Evolutionary conservation across 257 asterid genomes (phyloP), one percentile per base, ranked within the genome.

Genomic region (Oldenlandia corymbosa): DNA sequence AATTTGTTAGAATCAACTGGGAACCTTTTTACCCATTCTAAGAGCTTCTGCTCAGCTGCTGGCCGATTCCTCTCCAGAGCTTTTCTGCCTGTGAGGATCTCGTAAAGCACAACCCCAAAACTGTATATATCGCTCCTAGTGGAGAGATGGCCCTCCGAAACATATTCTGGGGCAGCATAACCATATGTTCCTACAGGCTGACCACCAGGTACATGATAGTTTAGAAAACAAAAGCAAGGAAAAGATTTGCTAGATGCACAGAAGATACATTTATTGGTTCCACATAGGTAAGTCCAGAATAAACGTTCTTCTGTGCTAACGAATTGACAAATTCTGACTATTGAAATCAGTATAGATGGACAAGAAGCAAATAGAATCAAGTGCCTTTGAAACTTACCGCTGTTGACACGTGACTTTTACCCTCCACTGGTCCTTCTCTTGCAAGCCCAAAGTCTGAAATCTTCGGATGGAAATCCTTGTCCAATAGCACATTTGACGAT

Each of bases 361-460:
- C 20, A 20, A 37, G 26, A 5, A 36, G 31, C 2, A 4, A 5
- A 58, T n/a, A 58, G 32, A 63, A 62, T 26, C 24, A 30, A 26
- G n/a, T 17, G 20, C 2, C 11, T 24, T 17, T 18, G 17, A 50
- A 30, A 79, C 95, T 79, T 73, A 90, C 97, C 21, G 91, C 98
- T 1, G 98, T 91, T 61, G 98, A 91, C 31, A 91, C 98, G 36
- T 91, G 98, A 74, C 90, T 78, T 27, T 32, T 83, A 64, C 78
- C 91, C 39, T 85, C 96, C 10, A 68, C 60, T 20, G 98, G 98
- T 21, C 98, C 98, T 79, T 88, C 98, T 78, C 98, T 84, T 58
- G 98, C 98, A 67, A 91, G 95, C 67, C 98, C 98, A 68, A 91
- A 91, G 80, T 91, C 96, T 0, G 98, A 91, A 65, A 91, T 84